Conservation (phyloP, 1,284 basidiomycete genomes). For the Trametes sp. region DNA sequence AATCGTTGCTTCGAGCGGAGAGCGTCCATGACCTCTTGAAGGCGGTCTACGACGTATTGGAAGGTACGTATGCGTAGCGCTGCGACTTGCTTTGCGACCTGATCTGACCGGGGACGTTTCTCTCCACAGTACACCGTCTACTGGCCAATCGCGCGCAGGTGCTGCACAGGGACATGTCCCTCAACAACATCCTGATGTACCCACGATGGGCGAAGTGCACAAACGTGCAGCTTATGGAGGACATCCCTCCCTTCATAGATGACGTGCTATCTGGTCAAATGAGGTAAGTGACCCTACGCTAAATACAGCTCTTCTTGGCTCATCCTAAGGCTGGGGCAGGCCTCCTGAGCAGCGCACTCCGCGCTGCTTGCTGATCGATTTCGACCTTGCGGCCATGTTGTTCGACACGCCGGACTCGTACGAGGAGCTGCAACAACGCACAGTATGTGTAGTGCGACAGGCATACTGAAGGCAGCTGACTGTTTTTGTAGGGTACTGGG, state of each 20-base stretch:
- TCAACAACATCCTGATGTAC: constrained; percentile 21
- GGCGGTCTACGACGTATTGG: constrained; percentile 9
- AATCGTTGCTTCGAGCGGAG: background rate
- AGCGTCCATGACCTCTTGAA: constrained; percentile 14
- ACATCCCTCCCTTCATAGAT: constrained; percentile 2
- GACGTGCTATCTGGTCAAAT: background rate
- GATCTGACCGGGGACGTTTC: too few relatives aligned
- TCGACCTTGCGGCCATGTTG: background rate
- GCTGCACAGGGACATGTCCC: constrained; percentile 21
- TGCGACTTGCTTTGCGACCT: background rate
- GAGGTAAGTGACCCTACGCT: background rate
- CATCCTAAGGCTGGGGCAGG: background rate
- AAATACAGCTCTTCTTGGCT: background rate
- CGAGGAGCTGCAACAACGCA: background rate
- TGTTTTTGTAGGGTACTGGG: background rate
- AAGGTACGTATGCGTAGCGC: constrained; percentile 1
- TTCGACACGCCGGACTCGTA: background rate
- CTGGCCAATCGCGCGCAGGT: background rate
- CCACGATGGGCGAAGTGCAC: constrained; percentile 2
- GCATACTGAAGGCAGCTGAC: background rate
- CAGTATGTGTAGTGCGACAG: background rate
- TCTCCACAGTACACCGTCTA: constrained; percentile 7
- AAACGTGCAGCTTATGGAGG: background rate
- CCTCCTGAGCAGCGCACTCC: background rate
- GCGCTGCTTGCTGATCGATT: constrained; percentile 12